Conservation (phyloP, 345 rosid genomes). For the Litchi chinensis region DNA sequence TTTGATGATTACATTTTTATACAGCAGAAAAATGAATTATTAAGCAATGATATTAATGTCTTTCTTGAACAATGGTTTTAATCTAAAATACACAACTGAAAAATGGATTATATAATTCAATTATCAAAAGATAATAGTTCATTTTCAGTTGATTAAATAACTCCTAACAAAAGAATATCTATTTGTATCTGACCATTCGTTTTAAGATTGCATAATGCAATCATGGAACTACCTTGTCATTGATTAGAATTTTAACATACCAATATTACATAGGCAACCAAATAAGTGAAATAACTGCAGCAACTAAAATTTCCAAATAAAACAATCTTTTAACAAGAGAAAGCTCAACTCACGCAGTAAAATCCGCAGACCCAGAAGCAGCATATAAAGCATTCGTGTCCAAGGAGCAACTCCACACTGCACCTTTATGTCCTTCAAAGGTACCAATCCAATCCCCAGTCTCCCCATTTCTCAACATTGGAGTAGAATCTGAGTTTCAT, state of each 20-base stretch:
- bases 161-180: background rate
- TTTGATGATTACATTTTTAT: background rate
- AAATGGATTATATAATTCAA: background rate
- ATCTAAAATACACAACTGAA: background rate
- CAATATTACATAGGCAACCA: background rate
- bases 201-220: background rate
- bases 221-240: background rate
- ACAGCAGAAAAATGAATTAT: background rate
- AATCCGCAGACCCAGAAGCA: conserved; percentile 99
- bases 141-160: background rate
- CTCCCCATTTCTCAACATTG: conserved; percentile 99
- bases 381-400: conserved; percentile 86
- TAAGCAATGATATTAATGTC: too few species aligned
- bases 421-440: conserved; percentile 98
- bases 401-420: conserved; percentile 96
- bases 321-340: background rate
- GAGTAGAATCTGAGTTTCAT: conserved; percentile 73
- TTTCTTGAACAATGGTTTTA: background rate
- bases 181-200: too few species aligned
- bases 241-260: background rate
- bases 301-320: background rate
- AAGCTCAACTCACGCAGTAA: conserved; percentile 66
- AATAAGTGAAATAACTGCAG: background rate
- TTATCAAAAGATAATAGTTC: background rate
- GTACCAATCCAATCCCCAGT: conserved; percentile 99